These are phyloP conservation scores for Fistulifera pelliculosa DNA, from an alignment of 108 stramenopile species.

Conservation along the genomic window DNA sequence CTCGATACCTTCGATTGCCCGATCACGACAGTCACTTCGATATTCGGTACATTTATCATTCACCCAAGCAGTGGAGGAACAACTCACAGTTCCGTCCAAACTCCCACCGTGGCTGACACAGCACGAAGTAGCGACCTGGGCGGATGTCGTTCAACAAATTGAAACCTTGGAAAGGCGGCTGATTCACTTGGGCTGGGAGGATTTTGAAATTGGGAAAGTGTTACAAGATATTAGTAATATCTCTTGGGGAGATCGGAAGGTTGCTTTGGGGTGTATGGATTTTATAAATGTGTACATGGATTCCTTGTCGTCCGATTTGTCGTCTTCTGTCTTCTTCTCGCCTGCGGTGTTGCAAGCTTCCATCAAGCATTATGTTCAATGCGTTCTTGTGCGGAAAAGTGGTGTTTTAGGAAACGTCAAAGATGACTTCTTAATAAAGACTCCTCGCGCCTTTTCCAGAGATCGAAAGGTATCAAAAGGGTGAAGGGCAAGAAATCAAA, in stretches of 20 bases:
- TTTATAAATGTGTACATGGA: background rate
- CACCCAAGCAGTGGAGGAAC: no score
- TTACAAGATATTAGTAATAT: background rate
- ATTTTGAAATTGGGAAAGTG: no score
- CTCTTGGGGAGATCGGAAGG: background rate
- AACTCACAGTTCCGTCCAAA: no score
- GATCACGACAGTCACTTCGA: no score
- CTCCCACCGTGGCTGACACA: no score
- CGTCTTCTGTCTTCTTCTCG: background rate
- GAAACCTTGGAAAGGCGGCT: no score
- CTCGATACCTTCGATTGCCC: no score
- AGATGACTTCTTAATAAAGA: slow-evolving; percentile 4
- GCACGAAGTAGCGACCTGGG: no score
- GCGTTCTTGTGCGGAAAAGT: background rate
- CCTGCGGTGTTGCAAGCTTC: background rate
- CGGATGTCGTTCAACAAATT: no score
- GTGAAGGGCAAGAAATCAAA: background rate
- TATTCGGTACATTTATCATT: no score
- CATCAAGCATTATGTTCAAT: slow-evolving; percentile 3
- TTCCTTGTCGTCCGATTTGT: background rate
- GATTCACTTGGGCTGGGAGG: no score
- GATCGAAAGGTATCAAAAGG: no score
- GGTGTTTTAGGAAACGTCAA: background rate
- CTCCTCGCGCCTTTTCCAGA: slow-evolving; percentile 6
- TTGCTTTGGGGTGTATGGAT: background rate